A percentile compares a stretch with the other conserved stretches of the same genome.
These are phyloP conservation scores for Anisodus acutangulus DNA, from an alignment of 257 asterid genomes.

Conservation along the genomic window DNA sequence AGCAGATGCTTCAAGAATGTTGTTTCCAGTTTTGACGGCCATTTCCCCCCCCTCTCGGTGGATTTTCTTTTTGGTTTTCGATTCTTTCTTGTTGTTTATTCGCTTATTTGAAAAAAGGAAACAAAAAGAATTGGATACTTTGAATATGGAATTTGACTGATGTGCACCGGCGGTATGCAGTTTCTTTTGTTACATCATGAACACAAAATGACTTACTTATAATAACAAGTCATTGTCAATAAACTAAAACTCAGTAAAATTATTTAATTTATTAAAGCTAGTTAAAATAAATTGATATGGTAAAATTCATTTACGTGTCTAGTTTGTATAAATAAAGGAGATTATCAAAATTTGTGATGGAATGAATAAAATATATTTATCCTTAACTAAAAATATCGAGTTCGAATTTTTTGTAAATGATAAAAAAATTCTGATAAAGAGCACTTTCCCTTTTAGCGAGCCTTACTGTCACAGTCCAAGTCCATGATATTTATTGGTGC, in stretches of 20 bases:
- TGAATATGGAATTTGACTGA: neutral
- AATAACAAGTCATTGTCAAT: neutral
- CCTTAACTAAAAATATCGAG: neutral
- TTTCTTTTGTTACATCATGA: neutral
- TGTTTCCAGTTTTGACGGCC: constrained; percentile 26
- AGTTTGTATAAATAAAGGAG: neutral
- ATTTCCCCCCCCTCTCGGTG: neutral
- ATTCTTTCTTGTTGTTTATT: neutral
- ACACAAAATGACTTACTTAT: neutral
- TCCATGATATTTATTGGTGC: neutral
- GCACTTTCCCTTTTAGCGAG: neutral
- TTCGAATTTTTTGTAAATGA: neutral
- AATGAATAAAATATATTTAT: neutral
- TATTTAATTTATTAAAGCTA: too few relatives aligned
- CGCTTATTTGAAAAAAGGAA: neutral
- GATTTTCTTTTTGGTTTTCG: neutral
- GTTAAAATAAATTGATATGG: neutral
- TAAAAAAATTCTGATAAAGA: neutral
- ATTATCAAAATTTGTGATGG: neutral
- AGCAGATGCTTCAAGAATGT: constrained; percentile 35
- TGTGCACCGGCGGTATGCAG: neutral
- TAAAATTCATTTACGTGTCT: neutral
- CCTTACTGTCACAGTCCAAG: neutral
- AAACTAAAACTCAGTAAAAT: too few relatives aligned
- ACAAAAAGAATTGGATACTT: neutral